Percentiles rank a stretch among this genome's conserved stretches.
These are phyloP conservation scores for Sphaceloma murrayae DNA, from an alignment of 2,329 filamentous ascomycete genomes.

Conservation along the genomic window DNA sequence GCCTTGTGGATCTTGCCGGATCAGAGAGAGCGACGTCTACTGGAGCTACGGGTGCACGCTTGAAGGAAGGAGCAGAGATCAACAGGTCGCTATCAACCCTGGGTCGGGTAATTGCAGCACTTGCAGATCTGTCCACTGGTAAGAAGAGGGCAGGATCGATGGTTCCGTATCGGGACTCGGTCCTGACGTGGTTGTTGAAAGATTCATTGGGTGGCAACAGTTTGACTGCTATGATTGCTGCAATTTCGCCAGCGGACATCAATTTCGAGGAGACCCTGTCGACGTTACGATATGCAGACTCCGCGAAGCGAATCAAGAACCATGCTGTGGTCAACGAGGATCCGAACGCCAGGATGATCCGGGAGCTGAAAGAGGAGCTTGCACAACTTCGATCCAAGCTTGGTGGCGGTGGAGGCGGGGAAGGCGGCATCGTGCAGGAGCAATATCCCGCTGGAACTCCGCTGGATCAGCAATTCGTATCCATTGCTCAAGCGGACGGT, in stretches of 20 bases:
- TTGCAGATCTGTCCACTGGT: slow-evolving; percentile 79
- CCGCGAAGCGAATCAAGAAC: slow-evolving; percentile 98
- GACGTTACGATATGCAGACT: slow-evolving; percentile 92
- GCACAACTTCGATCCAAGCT: slow-evolving; percentile 79
- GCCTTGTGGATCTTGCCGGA: slow-evolving; percentile 92
- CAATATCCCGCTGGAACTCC: slow-evolving; percentile 89
- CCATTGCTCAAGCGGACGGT: slow-evolving; percentile 78
- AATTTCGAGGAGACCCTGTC: slow-evolving; percentile 98
- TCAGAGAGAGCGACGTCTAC: slow-evolving; percentile 97
- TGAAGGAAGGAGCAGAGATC: slow-evolving; percentile 98
- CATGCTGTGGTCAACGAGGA: slow-evolving; percentile 98
- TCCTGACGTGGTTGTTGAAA: slow-evolving; percentile 92
- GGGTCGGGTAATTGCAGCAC: slow-evolving; percentile 89
- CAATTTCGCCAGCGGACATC: slow-evolving; percentile 95
- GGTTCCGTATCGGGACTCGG: slow-evolving; percentile 93
- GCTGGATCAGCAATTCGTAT: slow-evolving; percentile 90
- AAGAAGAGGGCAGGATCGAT: slow-evolving; percentile 73
- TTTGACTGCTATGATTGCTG: slow-evolving; percentile 99
- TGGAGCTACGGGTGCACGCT: slow-evolving; percentile 82
- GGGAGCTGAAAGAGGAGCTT: slow-evolving; percentile 92
- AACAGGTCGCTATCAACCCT: slow-evolving; percentile 93
- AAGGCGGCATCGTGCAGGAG: slow-evolving; percentile 56
- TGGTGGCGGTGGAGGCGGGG: slow-evolving; percentile 36
- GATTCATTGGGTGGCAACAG: slow-evolving; percentile 97
- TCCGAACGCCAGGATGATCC: slow-evolving; percentile 96